A percentile compares a stretch with the other conserved stretches of the same genome.
Evolutionary conservation across 192 early-diverging fungal species (phyloP).

Genomic region (Podila clonocystis): DNA sequence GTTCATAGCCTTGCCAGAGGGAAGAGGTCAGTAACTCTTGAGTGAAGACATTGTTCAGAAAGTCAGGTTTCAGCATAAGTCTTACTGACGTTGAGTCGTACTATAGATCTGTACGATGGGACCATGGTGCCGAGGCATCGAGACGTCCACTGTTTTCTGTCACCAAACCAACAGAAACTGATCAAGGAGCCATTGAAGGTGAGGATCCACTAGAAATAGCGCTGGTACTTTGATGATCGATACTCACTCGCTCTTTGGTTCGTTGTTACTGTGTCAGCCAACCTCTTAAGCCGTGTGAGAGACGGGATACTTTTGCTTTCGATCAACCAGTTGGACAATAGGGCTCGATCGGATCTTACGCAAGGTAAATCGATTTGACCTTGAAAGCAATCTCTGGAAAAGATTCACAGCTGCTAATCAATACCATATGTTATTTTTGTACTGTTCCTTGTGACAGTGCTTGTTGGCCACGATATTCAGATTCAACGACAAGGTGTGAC

Average conservation of each 20-base stretch:
- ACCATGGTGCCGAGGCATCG: conserved; percentile 14
- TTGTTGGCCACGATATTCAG: conserved; percentile 13
- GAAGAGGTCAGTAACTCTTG: conserved; percentile 11
- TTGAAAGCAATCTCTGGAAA: background rate
- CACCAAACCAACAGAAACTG: background rate
- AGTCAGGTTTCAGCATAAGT: background rate
- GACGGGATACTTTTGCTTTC: conserved; percentile 26
- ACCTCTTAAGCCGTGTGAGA: background rate
- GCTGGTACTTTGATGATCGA: too few relatives aligned
- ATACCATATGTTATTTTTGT: too few relatives aligned
- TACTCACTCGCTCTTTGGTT: background rate
- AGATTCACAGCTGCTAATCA: background rate
- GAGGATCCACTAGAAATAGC: too few relatives aligned
- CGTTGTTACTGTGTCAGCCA: conserved; percentile 1
- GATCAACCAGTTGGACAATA: conserved; percentile 29
- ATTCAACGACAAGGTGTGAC: conserved; percentile 9
- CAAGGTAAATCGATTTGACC: conserved; percentile 1
- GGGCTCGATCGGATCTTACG: background rate
- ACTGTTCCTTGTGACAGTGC: background rate
- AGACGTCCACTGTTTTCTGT: conserved; percentile 7
- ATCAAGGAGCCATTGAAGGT: conserved; percentile 13
- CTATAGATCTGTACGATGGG: conserved; percentile 11
- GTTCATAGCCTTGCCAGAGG: conserved; percentile 12
- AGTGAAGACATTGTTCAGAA: background rate
- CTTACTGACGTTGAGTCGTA: background rate